Base-by-base conservation (phyloP, 768 basidiomycete genomes). In the Leucocoprinus sp. region DNA sequence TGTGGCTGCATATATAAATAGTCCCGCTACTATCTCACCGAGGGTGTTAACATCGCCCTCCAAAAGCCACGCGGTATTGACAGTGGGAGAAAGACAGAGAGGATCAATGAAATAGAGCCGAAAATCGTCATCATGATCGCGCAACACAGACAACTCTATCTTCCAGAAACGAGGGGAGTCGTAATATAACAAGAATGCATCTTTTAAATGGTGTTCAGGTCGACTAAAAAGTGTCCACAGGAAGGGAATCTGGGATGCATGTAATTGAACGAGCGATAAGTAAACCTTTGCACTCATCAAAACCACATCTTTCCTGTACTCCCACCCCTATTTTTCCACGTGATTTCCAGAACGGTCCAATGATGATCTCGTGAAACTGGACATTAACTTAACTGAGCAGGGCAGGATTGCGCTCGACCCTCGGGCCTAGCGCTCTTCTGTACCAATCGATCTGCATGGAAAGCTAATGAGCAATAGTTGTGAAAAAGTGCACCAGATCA, bases 171-270 rank as follows among this genome's bases (percentile, higher is more conserved):
- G 9, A 17, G 17, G 15, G 2, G 18, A 15, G 5, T 33, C 23
- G 18, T 8, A 5, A 2, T 31, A 14, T 12, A 5, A 8, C n/a
- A 15, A 15, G 27, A 50, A 47, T 4, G 44, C 14, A 5, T 33
- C 34, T 4, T 24, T 2, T 4, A 52, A 24, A 37, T 49, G 41
- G 21, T 29, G 18, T 26, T 50, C 48, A 1, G 52, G 52, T 8
- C 52, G 48, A 26, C 52, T 52, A 14, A 49, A 44, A 17, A 52
- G 31, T 5, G 27, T 37, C 44, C 44, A 45, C 15, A 12, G 11
- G 17, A 45, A 26, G 1, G 44, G 44, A 3, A 19, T 14, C 8
- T n/a, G n/a, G n/a, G n/a, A n/a, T n/a, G n/a, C n/a, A n/a, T n/a
- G n/a, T n/a, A n/a, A n/a, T n/a, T n/a, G n/a, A n/a, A n/a, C n/a